Evolutionary conservation across 805 yeast species (phyloP).

Genomic region (Lachancea dasiensis): DNA sequence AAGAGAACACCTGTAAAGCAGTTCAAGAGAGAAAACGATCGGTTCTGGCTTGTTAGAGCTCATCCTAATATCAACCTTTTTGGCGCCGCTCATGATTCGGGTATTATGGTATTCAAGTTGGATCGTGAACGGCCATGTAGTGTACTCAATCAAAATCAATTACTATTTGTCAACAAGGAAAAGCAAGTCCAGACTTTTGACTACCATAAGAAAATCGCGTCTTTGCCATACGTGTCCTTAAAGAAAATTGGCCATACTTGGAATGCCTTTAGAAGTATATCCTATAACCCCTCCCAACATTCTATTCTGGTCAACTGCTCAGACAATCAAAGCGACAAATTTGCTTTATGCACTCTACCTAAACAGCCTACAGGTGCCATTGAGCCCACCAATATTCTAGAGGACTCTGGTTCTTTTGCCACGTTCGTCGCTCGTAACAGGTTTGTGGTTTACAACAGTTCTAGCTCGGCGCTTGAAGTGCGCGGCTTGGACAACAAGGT

Average conservation of each 20-base stretch:
- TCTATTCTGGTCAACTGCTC: conserved; percentile 79
- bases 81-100: conserved; percentile 95
- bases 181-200: conserved; percentile 82
- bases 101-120: conserved; percentile 95
- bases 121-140: conserved; percentile 87
- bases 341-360: conserved; percentile 73
- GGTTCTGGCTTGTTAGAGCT: conserved; percentile 87
- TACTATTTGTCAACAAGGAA: conserved; percentile 74
- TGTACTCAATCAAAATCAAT: conserved; percentile 67
- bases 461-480: conserved; percentile 64
- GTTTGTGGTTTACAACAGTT: conserved; percentile 71
- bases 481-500: conserved; percentile 75
- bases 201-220: conserved; percentile 52
- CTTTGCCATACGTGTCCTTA: conserved; percentile 76
- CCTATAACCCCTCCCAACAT: conserved; percentile 90
- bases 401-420: conserved; percentile 81
- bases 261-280: conserved; percentile 76
- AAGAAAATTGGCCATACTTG: conserved; percentile 80
- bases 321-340: conserved; percentile 54
- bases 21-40: conserved; percentile 86
- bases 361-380: conserved; percentile 89
- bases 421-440: conserved; percentile 91
- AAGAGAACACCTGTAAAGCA: conserved; percentile 90
- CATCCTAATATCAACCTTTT: conserved; percentile 90
- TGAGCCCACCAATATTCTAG: conserved; percentile 75